Conservation (phyloP, 1,139 yeast species). For the Pichia sp. region DNA sequence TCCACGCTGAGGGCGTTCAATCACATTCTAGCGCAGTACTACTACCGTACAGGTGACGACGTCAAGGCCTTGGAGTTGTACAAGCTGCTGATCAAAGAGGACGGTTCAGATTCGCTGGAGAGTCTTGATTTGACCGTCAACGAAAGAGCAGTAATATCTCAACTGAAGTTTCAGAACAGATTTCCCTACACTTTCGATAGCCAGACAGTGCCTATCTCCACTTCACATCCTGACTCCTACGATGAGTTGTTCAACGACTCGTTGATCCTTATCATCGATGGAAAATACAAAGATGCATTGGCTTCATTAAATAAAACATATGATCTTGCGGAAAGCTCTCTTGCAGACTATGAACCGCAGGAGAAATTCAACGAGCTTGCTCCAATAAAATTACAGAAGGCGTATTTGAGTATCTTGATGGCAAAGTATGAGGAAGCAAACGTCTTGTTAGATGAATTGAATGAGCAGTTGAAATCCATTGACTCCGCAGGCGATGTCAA, state of each 20-base stretch:
- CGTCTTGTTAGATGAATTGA: conserved; percentile 33
- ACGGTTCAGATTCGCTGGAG: conserved; percentile 27
- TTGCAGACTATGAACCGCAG: conserved; percentile 39
- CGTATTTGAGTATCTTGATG: conserved; percentile 53
- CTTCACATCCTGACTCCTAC: conserved; percentile 34
- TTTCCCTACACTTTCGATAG: conserved; percentile 1
- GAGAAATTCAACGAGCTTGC: conserved; percentile 43
- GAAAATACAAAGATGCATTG: conserved; percentile 42
- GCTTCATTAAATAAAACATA: conserved; percentile 49
- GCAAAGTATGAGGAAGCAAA: conserved; percentile 44
- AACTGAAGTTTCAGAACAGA: conserved; percentile 25
- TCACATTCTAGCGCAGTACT: conserved; percentile 81
- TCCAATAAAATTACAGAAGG: conserved; percentile 66
- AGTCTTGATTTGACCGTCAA: conserved; percentile 62
- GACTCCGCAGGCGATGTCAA: conserved; percentile 11
- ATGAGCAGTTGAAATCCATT: conserved; percentile 17
- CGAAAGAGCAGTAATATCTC: conserved; percentile 65
- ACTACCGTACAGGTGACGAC: conserved; percentile 62
- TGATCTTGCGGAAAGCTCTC: conserved; percentile 38
- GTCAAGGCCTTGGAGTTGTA: conserved; percentile 53
- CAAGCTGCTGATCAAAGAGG: conserved; percentile 38
- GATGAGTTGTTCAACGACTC: conserved; percentile 70
- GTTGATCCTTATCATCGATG: conserved; percentile 45
- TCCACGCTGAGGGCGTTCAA: conserved; percentile 45
- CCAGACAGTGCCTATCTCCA: conserved; percentile 8